A percentile compares a stretch with the other conserved stretches of the same genome.
Conservation (phyloP, 176 grass and related monocot species). For the Lolium rigidum region DNA sequence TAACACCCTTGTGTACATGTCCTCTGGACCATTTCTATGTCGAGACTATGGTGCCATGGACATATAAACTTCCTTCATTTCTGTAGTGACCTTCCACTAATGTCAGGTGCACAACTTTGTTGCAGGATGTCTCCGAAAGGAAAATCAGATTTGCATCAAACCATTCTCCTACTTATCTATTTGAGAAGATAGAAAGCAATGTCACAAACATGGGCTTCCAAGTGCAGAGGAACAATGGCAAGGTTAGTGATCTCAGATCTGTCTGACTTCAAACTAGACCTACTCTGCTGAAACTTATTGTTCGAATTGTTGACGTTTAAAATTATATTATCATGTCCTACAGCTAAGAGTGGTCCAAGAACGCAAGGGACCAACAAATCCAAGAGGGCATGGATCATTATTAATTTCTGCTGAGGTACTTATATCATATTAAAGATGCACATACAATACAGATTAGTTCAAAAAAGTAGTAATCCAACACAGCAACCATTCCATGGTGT, state of each 20-base stretch:
- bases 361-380: slow-evolving; percentile 53
- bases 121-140: slow-evolving; percentile 89
- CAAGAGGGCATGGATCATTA: slow-evolving; percentile 49
- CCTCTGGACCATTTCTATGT: not conserved
- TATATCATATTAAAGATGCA: slow-evolving; percentile 1
- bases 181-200: slow-evolving; percentile 78
- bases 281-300: slow-evolving; percentile 7
- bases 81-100: slow-evolving; percentile 20
- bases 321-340: slow-evolving; percentile 24
- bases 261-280: slow-evolving; percentile 3
- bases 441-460: not conserved
- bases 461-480: slow-evolving; percentile 4
- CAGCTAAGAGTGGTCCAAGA: slow-evolving; percentile 78
- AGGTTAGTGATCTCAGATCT: slow-evolving; percentile 54
- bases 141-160: slow-evolving; percentile 86
- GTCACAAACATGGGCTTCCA: slow-evolving; percentile 80
- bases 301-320: not conserved
- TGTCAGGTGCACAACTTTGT: slow-evolving; percentile 5
- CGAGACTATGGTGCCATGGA: not conserved
- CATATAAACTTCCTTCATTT: not conserved
- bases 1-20: not conserved
- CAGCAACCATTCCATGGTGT: slow-evolving; percentile 15
- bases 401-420: slow-evolving; percentile 80
- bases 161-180: slow-evolving; percentile 79
- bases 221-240: slow-evolving; percentile 65